These are phyloP conservation scores for Sicyos baderoa DNA, from an alignment of 306 rosid species.

Conservation along the genomic window DNA sequence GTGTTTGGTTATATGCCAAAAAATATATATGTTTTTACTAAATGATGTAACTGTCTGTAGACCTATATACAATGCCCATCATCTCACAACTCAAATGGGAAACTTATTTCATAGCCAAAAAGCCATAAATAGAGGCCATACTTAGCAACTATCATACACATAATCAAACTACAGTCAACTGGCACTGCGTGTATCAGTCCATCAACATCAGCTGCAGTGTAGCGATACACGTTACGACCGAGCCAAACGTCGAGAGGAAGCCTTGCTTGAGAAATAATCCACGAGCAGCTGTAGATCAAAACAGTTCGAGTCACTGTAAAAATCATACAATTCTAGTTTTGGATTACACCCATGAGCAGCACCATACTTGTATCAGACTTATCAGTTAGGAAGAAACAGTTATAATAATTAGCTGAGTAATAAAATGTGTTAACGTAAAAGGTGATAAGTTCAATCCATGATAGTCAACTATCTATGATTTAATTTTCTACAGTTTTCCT, in stretches of 20 bases:
- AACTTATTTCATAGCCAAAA: conserved; percentile 2
- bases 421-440: too few species aligned
- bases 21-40: background rate
- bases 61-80: conserved; percentile 10
- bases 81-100: conserved; percentile 9
- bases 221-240: background rate
- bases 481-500: too few species aligned
- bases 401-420: background rate
- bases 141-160: background rate
- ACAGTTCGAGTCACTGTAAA: background rate
- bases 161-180: background rate
- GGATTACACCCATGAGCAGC: background rate
- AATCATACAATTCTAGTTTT: background rate
- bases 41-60: background rate
- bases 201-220: background rate
- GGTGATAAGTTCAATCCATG: too few species aligned
- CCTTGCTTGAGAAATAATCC: background rate
- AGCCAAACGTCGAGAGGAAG: background rate
- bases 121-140: conserved; percentile 2
- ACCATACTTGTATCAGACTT: background rate
- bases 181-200: background rate
- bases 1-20: background rate
- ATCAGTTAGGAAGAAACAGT: background rate
- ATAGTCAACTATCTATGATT: too few species aligned
- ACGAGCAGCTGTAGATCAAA: background rate